These are phyloP conservation scores for Rhizophagus prolifer DNA, from an alignment of 192 early-diverging fungal genomes.

Conservation along the genomic window DNA sequence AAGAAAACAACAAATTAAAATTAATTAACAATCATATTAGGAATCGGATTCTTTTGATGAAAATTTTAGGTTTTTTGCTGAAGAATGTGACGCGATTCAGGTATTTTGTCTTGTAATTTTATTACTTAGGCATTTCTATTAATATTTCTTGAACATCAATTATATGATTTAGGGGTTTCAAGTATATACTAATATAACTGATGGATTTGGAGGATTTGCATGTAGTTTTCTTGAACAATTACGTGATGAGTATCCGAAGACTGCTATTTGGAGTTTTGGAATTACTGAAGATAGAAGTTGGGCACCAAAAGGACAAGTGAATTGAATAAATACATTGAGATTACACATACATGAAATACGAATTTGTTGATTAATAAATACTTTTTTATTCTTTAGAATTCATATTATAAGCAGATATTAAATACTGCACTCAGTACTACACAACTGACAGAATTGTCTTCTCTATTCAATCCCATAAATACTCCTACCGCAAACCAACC, in stretches of 20 bases:
- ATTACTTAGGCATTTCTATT: background rate
- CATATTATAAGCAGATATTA: slow-evolving; percentile 36
- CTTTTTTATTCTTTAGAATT: background rate
- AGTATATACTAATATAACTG: slow-evolving; percentile 57
- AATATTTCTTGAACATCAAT: background rate
- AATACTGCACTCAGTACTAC: slow-evolving; percentile 43
- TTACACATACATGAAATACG: background rate
- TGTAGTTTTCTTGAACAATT: slow-evolving; percentile 55
- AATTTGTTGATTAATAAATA: background rate
- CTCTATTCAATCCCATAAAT: slow-evolving; percentile 51
- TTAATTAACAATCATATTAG: slow-evolving; percentile 26
- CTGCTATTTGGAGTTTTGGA: slow-evolving; percentile 58
- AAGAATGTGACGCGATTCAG: slow-evolving; percentile 60
- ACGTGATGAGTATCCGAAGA: slow-evolving; percentile 72
- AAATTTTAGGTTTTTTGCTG: slow-evolving; percentile 50
- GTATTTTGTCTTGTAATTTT: background rate
- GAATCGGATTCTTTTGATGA: slow-evolving; percentile 55
- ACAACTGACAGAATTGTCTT: slow-evolving; percentile 45
- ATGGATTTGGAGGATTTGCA: slow-evolving; percentile 73
- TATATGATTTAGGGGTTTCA: slow-evolving; percentile 64
- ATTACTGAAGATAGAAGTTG: slow-evolving; percentile 34
- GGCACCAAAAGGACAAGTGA: background rate
- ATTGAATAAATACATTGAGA: background rate
- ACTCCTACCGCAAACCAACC: slow-evolving; percentile 33
- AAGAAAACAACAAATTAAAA: background rate